Conservation (phyloP, 2,329 filamentous ascomycete species). For the Scedosporium apiospermum region DNA sequence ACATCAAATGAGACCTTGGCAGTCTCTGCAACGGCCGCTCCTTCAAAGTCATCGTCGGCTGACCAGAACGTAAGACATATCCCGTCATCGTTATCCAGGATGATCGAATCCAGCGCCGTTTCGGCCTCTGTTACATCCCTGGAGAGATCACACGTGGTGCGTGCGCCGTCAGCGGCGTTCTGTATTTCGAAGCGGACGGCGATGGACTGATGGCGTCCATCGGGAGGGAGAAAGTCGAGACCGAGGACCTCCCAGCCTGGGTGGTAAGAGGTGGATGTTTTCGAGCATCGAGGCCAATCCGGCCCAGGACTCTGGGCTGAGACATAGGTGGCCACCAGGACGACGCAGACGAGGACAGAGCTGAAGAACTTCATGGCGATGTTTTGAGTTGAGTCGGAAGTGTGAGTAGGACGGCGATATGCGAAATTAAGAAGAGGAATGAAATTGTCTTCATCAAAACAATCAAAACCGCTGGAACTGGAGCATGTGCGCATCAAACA, state of each 20-base stretch:
- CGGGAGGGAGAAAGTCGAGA: background rate
- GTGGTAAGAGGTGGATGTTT: background rate
- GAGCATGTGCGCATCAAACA: too few relatives aligned
- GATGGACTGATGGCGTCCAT: background rate
- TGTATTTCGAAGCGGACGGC: background rate
- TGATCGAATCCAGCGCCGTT: background rate
- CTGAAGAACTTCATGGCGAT: background rate
- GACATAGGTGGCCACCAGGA: too few relatives aligned
- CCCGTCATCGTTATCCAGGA: background rate
- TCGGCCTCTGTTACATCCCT: background rate
- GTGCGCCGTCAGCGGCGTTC: background rate
- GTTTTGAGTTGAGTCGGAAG: background rate
- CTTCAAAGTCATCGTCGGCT: background rate
- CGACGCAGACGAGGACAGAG: background rate
- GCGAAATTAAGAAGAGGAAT: too few relatives aligned
- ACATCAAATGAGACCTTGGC: background rate
- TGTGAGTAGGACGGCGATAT: background rate
- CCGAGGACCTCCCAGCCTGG: background rate
- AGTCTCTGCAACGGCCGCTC: background rate
- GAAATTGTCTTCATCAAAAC: too few relatives aligned
- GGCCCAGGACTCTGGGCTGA: slow-evolving; percentile 1
- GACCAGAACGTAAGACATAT: background rate
- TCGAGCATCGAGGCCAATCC: background rate
- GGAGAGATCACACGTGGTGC: background rate
- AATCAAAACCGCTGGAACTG: too few relatives aligned